phyloP scores from a whole-genome alignment of 495 filamentous ascomycete genomes.

The Penicillium malachiteum region DNA sequence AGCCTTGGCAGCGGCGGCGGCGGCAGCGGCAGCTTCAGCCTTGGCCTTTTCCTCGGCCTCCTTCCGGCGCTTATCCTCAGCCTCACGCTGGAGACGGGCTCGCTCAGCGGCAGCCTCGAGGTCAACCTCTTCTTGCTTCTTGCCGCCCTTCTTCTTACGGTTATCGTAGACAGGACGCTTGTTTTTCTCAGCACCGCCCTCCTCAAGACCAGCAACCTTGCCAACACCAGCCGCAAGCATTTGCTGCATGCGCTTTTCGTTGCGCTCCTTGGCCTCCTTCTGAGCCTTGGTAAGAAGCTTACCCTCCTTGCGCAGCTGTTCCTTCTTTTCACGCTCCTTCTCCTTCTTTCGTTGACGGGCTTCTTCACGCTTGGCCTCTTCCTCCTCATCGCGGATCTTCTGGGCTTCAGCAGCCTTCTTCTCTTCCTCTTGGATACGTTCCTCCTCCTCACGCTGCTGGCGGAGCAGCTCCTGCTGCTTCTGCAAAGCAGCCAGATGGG shows the following conservation, averaged over 20 bases:
- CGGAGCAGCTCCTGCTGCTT: constrained; percentile 86
- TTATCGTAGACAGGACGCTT: constrained; percentile 70
- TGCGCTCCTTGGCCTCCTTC: constrained; percentile 76
- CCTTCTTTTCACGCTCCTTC: constrained; percentile 92
- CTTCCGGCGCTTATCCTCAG: constrained; percentile 69
- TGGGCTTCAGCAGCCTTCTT: constrained; percentile 70
- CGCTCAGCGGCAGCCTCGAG: constrained; percentile 62
- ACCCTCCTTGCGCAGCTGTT: constrained; percentile 92
- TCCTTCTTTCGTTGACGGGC: constrained; percentile 80
- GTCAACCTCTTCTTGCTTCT: constrained; percentile 66
- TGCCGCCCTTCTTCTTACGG: constrained; percentile 73
- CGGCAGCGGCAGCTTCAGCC: constrained; percentile 56
- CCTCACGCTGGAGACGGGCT: constrained; percentile 60
- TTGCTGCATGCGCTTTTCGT: constrained; percentile 87
- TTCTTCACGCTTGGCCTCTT: constrained; percentile 71
- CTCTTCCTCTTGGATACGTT: constrained; percentile 66
- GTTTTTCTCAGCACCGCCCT: constrained; percentile 67
- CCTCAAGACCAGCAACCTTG: constrained; percentile 73
- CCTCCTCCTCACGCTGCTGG: constrained; percentile 73
- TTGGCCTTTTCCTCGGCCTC: constrained; percentile 66
- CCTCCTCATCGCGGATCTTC: constrained; percentile 67
- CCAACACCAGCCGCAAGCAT: constrained; percentile 81
- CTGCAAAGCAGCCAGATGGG: constrained; percentile 78
- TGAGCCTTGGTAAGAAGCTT: constrained; percentile 95
- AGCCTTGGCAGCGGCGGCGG: constrained; percentile 58